Conservation (phyloP, 257 asterid genomes). For the Cordia subcordata region DNA sequence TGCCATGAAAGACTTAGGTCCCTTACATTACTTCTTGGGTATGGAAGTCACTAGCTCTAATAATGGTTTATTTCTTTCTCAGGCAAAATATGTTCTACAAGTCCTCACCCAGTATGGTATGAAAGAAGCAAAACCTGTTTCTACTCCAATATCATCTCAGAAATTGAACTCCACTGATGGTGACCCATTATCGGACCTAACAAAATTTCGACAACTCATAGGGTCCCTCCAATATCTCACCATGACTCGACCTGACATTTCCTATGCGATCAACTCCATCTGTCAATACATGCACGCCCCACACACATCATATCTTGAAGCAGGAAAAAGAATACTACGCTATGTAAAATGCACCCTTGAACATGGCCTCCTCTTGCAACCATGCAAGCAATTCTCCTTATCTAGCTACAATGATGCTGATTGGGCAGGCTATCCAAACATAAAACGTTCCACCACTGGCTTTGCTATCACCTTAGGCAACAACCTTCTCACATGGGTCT, state of each 20-base stretch:
- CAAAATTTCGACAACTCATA: background rate
- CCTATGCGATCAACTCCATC: background rate
- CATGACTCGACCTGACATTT: background rate
- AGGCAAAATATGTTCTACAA: too few relatives aligned
- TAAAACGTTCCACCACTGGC: background rate
- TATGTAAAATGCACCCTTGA: background rate
- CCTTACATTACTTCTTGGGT: too few relatives aligned
- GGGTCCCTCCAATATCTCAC: background rate
- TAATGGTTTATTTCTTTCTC: too few relatives aligned
- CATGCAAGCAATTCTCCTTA: background rate
- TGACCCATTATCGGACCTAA: background rate
- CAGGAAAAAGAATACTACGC: background rate
- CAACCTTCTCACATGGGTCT: background rate
- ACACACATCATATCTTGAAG: background rate
- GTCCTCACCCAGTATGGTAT: too few relatives aligned
- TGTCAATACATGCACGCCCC: conserved; percentile 1
- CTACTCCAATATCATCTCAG: too few relatives aligned
- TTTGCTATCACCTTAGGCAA: background rate
- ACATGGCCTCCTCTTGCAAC: background rate
- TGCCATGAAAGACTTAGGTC: too few relatives aligned
- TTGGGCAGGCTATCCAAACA: background rate
- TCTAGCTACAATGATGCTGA: background rate
- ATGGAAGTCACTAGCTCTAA: too few relatives aligned
- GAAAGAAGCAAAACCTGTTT: too few relatives aligned
- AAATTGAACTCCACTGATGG: background rate